A percentile compares a stretch with the other conserved stretches of the same genome.
Evolutionary conservation across 1,284 basidiomycete species (phyloP).

Genomic region (Cystobasidium slooffiae): DNA sequence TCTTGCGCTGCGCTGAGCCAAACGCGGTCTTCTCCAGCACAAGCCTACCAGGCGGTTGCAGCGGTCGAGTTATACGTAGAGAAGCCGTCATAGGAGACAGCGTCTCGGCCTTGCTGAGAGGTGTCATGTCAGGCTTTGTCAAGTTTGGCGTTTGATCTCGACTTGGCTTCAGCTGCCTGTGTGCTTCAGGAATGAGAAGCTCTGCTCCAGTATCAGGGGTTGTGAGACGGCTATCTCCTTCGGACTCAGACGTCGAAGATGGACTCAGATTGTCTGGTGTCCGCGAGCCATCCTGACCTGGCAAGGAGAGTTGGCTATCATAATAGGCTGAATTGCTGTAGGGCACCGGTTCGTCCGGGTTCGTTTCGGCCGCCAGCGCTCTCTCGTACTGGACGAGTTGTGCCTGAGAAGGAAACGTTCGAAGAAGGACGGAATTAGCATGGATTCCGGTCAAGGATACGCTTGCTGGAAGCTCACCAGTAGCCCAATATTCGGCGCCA

Average conservation of each 20-base stretch:
- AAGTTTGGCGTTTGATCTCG: too few species aligned
- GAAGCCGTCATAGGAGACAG: slow-evolving; percentile 41
- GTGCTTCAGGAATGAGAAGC: neutral
- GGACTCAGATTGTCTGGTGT: slow-evolving; percentile 39
- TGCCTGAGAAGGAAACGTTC: slow-evolving; percentile 6
- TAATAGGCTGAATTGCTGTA: slow-evolving; percentile 42
- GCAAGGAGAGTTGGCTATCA: slow-evolving; percentile 31
- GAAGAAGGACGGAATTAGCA: neutral
- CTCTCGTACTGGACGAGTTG: slow-evolving; percentile 41
- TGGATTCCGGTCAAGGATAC: neutral
- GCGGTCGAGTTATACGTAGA: slow-evolving; percentile 5
- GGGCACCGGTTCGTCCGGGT: neutral
- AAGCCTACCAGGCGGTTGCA: neutral
- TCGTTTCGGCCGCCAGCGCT: neutral
- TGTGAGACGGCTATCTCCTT: slow-evolving; percentile 17
- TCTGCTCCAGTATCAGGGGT: slow-evolving; percentile 26
- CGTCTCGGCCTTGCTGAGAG: neutral
- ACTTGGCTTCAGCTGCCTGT: neutral
- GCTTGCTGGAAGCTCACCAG: slow-evolving; percentile 12
- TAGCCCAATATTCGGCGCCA: slow-evolving; percentile 55
- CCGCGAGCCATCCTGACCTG: neutral
- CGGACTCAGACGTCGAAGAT: slow-evolving; percentile 35
- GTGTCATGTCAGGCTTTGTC: too few species aligned
- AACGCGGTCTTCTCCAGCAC: neutral
- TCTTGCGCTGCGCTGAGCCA: slow-evolving; percentile 16